These are phyloP conservation scores for Nadsonia commutata DNA, from an alignment of 1,139 yeast genomes.

Conservation along the genomic window DNA sequence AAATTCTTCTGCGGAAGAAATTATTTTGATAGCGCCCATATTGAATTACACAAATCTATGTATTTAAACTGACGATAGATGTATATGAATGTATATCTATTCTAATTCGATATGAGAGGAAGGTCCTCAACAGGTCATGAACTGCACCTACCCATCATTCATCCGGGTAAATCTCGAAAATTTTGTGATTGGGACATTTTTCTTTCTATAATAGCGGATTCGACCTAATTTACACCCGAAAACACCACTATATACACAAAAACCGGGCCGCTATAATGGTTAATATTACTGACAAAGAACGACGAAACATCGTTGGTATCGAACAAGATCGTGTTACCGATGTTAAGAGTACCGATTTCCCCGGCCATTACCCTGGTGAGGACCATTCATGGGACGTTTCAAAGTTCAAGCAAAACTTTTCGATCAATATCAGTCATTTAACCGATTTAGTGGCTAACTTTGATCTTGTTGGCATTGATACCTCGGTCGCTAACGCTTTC, in stretches of 20 bases:
- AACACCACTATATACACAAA: too few species aligned
- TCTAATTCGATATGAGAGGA: too few species aligned
- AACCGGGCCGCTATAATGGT: not conserved
- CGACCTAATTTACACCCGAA: too few species aligned
- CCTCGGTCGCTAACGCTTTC: conserved; percentile 90
- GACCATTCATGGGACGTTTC: conserved; percentile 78
- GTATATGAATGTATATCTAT: too few species aligned
- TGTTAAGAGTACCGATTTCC: conserved; percentile 70
- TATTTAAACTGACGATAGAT: too few species aligned
- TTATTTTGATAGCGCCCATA: conserved; percentile 6
- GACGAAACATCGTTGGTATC: conserved; percentile 58
- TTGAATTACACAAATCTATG: too few species aligned
- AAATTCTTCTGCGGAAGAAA: conserved; percentile 13
- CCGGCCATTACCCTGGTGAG: conserved; percentile 56
- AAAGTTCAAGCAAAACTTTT: conserved; percentile 53
- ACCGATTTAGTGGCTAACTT: conserved; percentile 68
- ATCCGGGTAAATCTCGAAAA: too few species aligned
- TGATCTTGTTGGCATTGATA: conserved; percentile 74
- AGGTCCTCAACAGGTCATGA: too few species aligned
- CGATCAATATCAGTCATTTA: conserved; percentile 47
- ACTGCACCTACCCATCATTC: too few species aligned
- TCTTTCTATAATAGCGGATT: too few species aligned
- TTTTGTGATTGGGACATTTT: too few species aligned
- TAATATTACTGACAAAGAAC: not conserved
- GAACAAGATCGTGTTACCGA: conserved; percentile 87